Base-by-base conservation (phyloP, 768 basidiomycete genomes). In the Lactifluus hygrophoroides region DNA sequence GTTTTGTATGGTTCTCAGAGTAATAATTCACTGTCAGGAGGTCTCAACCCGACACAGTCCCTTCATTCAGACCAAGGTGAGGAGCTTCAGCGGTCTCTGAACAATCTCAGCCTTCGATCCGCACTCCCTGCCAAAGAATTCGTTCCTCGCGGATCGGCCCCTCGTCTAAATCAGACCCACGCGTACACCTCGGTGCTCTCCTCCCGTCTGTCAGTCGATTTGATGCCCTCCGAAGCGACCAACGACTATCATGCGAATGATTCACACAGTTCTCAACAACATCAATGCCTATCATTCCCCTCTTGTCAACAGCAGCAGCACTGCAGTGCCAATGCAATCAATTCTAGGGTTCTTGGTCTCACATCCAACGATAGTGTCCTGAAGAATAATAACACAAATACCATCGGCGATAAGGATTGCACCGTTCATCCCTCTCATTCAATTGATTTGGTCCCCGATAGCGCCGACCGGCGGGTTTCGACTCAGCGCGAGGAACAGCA, bases 61-160 rank as follows among this genome's bases (percentile, higher is more conserved):
- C 45, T 61, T 23, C 25, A 52, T 25, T 23, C 48, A 3, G 56
- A 52, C 19, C 57, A 59, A 38, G 37, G 13, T 25, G 57, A 48
- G n/a, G 57, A 51, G 27, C 25, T 57, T 28, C 47, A 61, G 35
- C 57, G 54, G 34, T 30, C 64, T 13, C 5, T 60, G 57, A 52
- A 55, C 30, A 51, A 55, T 37, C n/a, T 64, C 34, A 56, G 54
- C 44, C 54, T 63, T 13, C 37, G 57, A 43, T 49, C 60, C 30
- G 47, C 62, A 14, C 57, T 37, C 25, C 34, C 48, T 35, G 54
- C 52, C 44, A 64, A 64, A 30, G 64, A 64, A 38, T 64, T 64
- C 37, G 57, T 64, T 44, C 64, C 64, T 42, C 62, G 62, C 28
- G 64, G 53, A 5, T 25, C 58, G 11, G 53, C 27, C 11, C 38